Evolutionary conservation across 2,329 filamentous ascomycete genomes (phyloP), one percentile per base, ranked within the genome.

Genomic region (Westerdykella ornata): DNA sequence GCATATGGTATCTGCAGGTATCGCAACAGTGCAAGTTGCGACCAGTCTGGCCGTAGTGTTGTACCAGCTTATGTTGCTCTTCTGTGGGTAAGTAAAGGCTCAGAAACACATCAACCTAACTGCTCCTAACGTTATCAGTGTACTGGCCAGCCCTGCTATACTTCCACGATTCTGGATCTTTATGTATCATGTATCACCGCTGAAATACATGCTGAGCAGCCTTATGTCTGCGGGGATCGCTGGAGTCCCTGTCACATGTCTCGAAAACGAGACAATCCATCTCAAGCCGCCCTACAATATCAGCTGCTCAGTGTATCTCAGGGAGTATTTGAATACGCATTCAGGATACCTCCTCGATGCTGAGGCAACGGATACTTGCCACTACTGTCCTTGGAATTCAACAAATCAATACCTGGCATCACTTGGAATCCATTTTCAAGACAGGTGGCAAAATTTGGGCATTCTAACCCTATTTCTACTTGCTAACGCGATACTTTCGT

Each of bases 121-220:
- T n/a, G n/a, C n/a, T n/a, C n/a, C 69, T 67, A 44, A 33, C 12
- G 63, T 67, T 44, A 62, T 65, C 45, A 69, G 80, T 71, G 80
- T 89, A 36, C 73, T 89, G 45, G 79, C 79, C 31, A 68, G 68
- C 5, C 80, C 81, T 1, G 63, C 67, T 6, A 64, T 66, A 2
- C 72, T 88, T 14, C 82, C 84, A 0, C 70, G 76, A 2, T 87
- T 88, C 72, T 88, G 84, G 83, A 78, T 80, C 48, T 86, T 85
- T 70, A 84, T 87, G 80, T 88, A 88, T 64, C 77, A 81, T 31
- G 68, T 86, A 35, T 86, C 81, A 0, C 86, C 87, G 0, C 82
- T 92, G 52, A 87, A 83, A 0, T 94, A 92, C 59, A 69, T 88
- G 4, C 77, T 88, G 13, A 74, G 74, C 6, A 84, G 80, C n/a